phyloP scores from a whole-genome alignment of 257 asterid species.

The Fraxinus cuspidata region DNA sequence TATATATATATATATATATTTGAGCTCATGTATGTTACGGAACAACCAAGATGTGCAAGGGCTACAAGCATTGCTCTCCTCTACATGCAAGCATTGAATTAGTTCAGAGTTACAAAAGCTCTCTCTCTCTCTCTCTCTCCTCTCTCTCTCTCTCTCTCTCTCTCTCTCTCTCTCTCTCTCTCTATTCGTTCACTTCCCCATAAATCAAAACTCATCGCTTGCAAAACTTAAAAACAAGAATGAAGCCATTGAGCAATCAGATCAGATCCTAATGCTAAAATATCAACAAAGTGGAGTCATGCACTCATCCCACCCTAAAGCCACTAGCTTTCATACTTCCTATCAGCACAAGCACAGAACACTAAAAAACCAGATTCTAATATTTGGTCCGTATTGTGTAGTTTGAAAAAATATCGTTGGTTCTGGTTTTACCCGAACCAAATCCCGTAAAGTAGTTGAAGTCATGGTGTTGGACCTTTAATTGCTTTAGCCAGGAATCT shows the following conservation, averaged over 20 bases:
- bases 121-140: not conserved
- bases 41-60: not conserved
- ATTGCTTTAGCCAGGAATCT: slow-evolving; percentile 44
- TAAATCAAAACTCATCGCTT: not conserved
- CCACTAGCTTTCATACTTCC: not conserved
- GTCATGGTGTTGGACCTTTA: slow-evolving; percentile 41
- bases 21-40: not conserved
- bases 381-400: not conserved
- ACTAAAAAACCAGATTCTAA: not conserved
- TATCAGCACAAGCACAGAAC: not conserved
- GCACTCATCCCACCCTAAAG: not conserved
- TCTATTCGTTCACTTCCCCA: not conserved
- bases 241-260: not conserved
- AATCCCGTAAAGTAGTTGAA: slow-evolving; percentile 33
- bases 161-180: not conserved
- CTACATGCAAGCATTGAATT: not conserved
- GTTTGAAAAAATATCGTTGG: not conserved
- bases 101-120: slow-evolving; percentile 4
- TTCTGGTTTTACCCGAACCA: not conserved
- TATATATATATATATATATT: too few relatives aligned
- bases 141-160: too few relatives aligned
- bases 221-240: not conserved
- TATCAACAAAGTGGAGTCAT: not conserved
- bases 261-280: not conserved
- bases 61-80: not conserved